phyloP scores from a whole-genome alignment of 2,329 filamentous ascomycete genomes.

The Fusarium kyushuense region DNA sequence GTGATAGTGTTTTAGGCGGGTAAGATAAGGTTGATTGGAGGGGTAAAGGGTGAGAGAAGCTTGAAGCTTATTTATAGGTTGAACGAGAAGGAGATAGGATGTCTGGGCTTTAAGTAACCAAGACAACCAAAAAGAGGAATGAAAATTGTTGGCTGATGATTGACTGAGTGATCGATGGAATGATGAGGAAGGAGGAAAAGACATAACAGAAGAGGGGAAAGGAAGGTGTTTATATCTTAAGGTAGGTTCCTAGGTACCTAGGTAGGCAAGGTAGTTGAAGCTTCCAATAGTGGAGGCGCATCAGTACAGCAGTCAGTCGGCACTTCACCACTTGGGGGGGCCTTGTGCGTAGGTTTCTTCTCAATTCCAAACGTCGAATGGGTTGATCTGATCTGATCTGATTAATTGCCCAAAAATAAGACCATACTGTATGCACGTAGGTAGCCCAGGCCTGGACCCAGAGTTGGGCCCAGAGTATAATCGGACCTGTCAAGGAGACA shows the following conservation, averaged over 20 bases:
- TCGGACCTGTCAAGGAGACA: constrained; percentile 39
- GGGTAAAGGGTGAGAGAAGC: constrained; percentile 17
- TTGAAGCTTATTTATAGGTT: constrained; percentile 27
- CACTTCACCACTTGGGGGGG: constrained; percentile 12
- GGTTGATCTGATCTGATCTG: constrained; percentile 40
- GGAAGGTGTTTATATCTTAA: constrained; percentile 45
- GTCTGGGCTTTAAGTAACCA: constrained; percentile 35
- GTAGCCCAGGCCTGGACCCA: constrained; percentile 1
- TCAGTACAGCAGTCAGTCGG: constrained; percentile 5
- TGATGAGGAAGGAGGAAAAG: constrained; percentile 38
- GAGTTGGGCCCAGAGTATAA: constrained; percentile 10
- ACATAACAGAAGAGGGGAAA: constrained; percentile 32
- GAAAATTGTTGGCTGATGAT: constrained; percentile 30
- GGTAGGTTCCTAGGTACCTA: no score
- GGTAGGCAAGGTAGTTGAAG: no score
- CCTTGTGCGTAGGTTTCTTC: constrained; percentile 10
- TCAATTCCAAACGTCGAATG: constrained; percentile 25
- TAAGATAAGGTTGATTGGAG: constrained; percentile 16
- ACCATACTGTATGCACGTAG: constrained; percentile 21
- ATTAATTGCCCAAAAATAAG: constrained; percentile 41
- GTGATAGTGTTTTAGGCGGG: not conserved
- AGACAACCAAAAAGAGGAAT: constrained; percentile 40
- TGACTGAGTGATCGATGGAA: constrained; percentile 35
- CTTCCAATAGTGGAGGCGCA: constrained; percentile 8
- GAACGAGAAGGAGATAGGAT: not conserved